phyloP scores from a whole-genome alignment of 495 filamentous ascomycete species.

The Annulohypoxylon bovei region DNA sequence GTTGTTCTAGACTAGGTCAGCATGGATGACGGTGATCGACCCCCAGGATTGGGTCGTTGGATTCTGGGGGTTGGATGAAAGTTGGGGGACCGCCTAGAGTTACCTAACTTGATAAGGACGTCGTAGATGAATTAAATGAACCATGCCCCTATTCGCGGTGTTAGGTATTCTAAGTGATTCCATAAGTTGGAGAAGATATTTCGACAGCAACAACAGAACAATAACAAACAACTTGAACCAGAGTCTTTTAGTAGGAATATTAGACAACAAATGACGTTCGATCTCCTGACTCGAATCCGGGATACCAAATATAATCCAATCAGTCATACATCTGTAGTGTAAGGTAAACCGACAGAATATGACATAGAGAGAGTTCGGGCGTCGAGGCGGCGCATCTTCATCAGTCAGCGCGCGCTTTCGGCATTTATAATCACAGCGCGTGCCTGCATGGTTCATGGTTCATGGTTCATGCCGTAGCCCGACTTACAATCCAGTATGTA shows the following conservation, averaged over 20 bases:
- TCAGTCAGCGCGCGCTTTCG: constrained; percentile 30
- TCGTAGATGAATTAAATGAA: constrained; percentile 9
- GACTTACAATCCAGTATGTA: constrained; percentile 13
- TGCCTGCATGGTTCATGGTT: constrained; percentile 19
- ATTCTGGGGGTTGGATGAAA: constrained; percentile 14
- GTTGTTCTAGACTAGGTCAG: constrained; percentile 33
- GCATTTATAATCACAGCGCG: constrained; percentile 35
- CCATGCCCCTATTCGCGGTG: not conserved
- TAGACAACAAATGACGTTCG: not conserved
- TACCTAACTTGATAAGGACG: constrained; percentile 29
- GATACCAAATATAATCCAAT: constrained; percentile 5
- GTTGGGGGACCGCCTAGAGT: constrained; percentile 30
- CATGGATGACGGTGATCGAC: constrained; percentile 12
- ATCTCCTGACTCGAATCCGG: not conserved
- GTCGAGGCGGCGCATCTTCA: not conserved
- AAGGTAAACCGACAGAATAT: not conserved
- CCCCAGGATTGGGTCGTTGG: constrained; percentile 28
- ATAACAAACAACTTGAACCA: not conserved
- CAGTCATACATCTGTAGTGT: not conserved
- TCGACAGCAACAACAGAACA: not conserved
- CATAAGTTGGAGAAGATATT: not conserved
- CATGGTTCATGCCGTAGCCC: constrained; percentile 20
- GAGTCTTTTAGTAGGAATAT: not conserved
- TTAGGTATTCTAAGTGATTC: not conserved
- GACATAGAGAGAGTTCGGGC: not conserved